Percentiles rank a stretch among this genome's conserved stretches.
Evolutionary conservation across 2,329 filamentous ascomycete genomes (phyloP).

Genomic region (Mollisia scopiformis): DNA sequence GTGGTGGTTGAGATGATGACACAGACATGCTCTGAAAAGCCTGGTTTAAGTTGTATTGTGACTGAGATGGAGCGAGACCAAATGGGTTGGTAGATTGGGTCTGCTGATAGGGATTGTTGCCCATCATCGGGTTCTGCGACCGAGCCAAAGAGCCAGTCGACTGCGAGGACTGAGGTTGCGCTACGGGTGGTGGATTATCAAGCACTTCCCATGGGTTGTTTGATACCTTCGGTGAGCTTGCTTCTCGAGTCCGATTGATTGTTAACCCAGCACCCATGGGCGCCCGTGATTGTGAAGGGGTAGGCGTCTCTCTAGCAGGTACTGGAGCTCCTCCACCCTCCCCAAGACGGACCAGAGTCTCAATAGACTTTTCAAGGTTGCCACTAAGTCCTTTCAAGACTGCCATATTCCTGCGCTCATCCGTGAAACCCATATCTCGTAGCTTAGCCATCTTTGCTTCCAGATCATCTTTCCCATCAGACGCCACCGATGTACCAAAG

Average conservation of each 20-base stretch:
- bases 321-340: constrained; percentile 57
- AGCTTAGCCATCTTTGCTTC: constrained; percentile 79
- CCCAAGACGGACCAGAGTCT: constrained; percentile 81
- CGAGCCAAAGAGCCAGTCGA: constrained; percentile 65
- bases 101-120: constrained; percentile 34
- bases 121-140: constrained; percentile 44
- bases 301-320: constrained; percentile 7
- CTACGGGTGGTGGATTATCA: constrained; percentile 40
- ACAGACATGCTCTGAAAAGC: constrained; percentile 79
- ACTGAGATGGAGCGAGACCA: constrained; percentile 47
- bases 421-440: constrained; percentile 88
- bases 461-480: constrained; percentile 56
- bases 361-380: constrained; percentile 83
- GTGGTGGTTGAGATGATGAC: constrained; percentile 56
- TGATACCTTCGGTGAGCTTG: constrained; percentile 42
- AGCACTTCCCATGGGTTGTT: constrained; percentile 71
- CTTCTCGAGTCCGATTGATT: constrained; percentile 30
- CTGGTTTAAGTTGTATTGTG: constrained; percentile 51
- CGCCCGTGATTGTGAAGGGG: constrained; percentile 51
- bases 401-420: constrained; percentile 78
- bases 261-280: constrained; percentile 44
- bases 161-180: constrained; percentile 66
- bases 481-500: constrained; percentile 70
- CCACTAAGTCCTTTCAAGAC: constrained; percentile 84
- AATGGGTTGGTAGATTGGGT: constrained; percentile 67